These are phyloP conservation scores for Leccinum laetum DNA, from an alignment of 1,284 basidiomycete species.

Conservation along the genomic window DNA sequence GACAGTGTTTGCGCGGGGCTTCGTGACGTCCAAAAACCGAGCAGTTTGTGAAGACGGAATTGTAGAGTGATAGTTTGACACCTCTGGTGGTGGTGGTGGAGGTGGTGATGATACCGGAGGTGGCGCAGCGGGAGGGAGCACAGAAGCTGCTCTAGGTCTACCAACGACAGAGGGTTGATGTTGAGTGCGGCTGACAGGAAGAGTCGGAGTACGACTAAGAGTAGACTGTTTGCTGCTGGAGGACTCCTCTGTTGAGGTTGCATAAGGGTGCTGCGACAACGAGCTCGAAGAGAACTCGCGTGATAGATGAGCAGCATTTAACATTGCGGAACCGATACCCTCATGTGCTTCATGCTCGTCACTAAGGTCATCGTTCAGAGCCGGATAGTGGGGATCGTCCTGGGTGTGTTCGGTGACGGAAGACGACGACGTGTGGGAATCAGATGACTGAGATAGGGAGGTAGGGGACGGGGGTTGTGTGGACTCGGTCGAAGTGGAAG, in stretches of 20 bases:
- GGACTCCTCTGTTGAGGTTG: conserved; percentile 36
- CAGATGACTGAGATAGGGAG: conserved; percentile 54
- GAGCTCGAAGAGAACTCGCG: conserved; percentile 30
- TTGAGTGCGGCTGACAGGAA: conserved; percentile 28
- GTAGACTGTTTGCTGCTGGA: conserved; percentile 20
- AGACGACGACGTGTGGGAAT: conserved; percentile 41
- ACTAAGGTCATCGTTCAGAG: conserved; percentile 28
- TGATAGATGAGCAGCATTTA: conserved; percentile 44
- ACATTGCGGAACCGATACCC: conserved; percentile 47
- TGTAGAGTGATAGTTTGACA: conserved; percentile 23
- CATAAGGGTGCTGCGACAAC: conserved; percentile 41
- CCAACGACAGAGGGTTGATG: conserved; percentile 28
- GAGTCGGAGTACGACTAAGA: conserved; percentile 30
- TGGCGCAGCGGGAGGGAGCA: conserved; percentile 63
- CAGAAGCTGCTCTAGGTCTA: conserved; percentile 56
- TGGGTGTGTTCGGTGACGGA: conserved; percentile 38
- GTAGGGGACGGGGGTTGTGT: conserved; percentile 49
- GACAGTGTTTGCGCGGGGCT: conserved; percentile 47
- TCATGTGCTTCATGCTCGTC: conserved; percentile 44
- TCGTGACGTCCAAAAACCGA: conserved; percentile 38
- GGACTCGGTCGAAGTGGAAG: conserved; percentile 52
- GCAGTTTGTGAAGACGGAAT: conserved; percentile 28
- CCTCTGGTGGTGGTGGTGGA: conserved; percentile 53
- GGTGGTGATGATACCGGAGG: conserved; percentile 65
- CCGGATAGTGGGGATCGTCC: conserved; percentile 31